Evolutionary conservation across 108 stramenopile genomes (phyloP), one percentile per base, ranked within the genome.

Genomic region (Asterionellopsis glacialis): DNA sequence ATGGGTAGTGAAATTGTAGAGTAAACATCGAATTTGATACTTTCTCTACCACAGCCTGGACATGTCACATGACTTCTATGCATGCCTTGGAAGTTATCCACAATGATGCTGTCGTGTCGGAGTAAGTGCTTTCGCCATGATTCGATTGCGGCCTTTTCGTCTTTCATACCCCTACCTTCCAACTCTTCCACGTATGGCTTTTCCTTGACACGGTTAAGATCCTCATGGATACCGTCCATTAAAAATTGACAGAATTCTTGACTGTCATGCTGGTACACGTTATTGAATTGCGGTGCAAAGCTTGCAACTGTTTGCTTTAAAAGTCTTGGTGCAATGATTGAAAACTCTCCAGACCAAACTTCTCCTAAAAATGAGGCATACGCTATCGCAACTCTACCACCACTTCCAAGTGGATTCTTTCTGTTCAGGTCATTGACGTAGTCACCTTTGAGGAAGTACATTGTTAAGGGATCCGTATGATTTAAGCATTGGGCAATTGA

Each of bases 151-250:
- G 85, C 85, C 62, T 75, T 71, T 33, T 60, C 69, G 57, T 98
- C 97, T 39, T 86, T 65, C 68, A 94, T 77, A n/a, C 95, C 95
- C 56, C 74, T 74, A 1, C 87, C 82, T 65, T 96, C 95, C 52
- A 98, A 64, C 47, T 92, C 79, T 72, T 96, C 94, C 40, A 93
- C 83, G 52, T 94, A 93, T 7, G 91, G 94, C 63, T 94, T 96
- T 16, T 63, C 68, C 48, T 63, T 76, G 21, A 94, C 87, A 11
- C 82, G 85, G 60, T 91, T 91, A 40, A 80, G 64, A 64, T 87
- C 81, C 57, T 93, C 95, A 70, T 96, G 95, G 6, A 96, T 52
- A 12, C 95, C 95, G 69, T 96, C 95, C 73, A 93, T 74, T 14
- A 96, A 56, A 57, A 89, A 93, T 47, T 77, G 77, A 61, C 86